Evolutionary conservation across 108 stramenopile genomes (phyloP).

Genomic region (Cyclotella cryptica): DNA sequence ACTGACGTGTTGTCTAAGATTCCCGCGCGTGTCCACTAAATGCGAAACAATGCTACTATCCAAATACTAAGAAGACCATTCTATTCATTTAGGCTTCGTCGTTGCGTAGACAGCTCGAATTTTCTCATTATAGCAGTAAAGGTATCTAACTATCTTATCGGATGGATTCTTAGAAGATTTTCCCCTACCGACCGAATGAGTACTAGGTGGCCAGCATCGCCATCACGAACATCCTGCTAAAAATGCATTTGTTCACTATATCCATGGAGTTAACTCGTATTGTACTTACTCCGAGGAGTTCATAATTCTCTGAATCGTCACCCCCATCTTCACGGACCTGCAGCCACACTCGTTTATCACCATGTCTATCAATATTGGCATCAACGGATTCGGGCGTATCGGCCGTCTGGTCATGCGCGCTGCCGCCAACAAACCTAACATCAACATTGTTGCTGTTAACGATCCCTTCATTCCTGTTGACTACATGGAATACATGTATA

Average conservation of each 20-base stretch:
- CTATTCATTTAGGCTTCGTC: no score
- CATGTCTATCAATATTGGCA: conserved; percentile 73
- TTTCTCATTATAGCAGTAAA: no score
- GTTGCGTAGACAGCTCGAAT: no score
- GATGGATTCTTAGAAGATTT: no score
- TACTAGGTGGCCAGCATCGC: no score
- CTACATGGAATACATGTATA: conserved; percentile 88
- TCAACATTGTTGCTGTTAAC: conserved; percentile 91
- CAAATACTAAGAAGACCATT: no score
- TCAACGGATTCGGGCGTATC: conserved; percentile 99
- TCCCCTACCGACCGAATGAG: no score
- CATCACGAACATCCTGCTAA: no score
- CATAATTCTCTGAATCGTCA: neutral
- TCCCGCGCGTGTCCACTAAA: neutral
- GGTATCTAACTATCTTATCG: no score
- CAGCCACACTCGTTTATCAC: neutral
- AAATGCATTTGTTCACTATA: no score
- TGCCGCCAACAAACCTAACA: conserved; percentile 87
- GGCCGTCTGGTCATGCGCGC: conserved; percentile 98
- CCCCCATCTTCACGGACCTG: neutral
- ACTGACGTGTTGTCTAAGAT: neutral
- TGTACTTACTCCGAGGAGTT: no score
- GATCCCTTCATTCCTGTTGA: conserved; percentile 82
- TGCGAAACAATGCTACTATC: neutral
- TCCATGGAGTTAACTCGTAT: no score